Conservation (phyloP, 2,329 filamentous ascomycete genomes). For the Penicillium sumatraense region DNA sequence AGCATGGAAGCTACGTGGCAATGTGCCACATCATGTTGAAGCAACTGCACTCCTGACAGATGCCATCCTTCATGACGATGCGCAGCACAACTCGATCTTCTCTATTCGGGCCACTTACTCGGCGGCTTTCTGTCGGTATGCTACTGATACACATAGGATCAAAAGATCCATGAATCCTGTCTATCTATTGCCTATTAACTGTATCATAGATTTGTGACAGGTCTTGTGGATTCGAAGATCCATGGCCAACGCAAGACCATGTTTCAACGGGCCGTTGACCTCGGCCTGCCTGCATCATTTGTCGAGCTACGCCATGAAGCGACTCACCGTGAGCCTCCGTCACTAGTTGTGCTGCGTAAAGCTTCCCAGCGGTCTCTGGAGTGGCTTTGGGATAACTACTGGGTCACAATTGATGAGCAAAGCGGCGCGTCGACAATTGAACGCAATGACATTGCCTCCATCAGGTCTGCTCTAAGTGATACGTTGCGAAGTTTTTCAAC, state of each 20-base stretch:
- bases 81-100: constrained; percentile 46
- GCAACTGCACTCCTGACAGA: constrained; percentile 52
- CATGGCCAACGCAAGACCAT: constrained; percentile 48
- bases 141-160: background rate
- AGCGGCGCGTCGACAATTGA: constrained; percentile 6
- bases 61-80: constrained; percentile 50
- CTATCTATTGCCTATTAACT: background rate
- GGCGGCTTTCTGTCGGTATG: constrained; percentile 51
- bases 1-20: constrained; percentile 50
- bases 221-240: constrained; percentile 49
- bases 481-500: constrained; percentile 23
- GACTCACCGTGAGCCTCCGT: constrained; percentile 85
- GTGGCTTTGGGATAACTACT: constrained; percentile 93
- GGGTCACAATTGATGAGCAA: constrained; percentile 58
- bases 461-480: constrained; percentile 23
- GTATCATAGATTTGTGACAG: constrained; percentile 47
- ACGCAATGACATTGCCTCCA: constrained; percentile 15
- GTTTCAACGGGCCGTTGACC: constrained; percentile 48
- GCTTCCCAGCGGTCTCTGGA: constrained; percentile 71
- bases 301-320: constrained; percentile 89
- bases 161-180: background rate
- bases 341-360: constrained; percentile 71
- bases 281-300: constrained; percentile 66
- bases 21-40: constrained; percentile 51
- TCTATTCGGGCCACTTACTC: constrained; percentile 51